Percentiles rank a stretch among this genome's conserved stretches.
Evolutionary conservation across 306 rosid genomes (phyloP).

Genomic region (Leucaena leucocephala): DNA sequence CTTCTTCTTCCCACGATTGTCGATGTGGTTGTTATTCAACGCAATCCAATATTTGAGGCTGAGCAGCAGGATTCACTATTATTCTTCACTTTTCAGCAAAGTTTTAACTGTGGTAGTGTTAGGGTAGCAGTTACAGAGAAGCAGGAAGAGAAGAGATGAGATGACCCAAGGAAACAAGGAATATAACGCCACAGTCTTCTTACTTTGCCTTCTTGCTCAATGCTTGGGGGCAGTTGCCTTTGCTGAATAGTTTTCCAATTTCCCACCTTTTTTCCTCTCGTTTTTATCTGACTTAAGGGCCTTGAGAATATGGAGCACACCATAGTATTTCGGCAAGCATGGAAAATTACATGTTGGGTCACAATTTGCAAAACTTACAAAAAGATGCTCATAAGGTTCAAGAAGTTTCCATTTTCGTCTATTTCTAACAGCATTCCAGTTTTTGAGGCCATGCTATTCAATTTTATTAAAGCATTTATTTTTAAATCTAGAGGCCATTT

Average conservation of each 20-base stretch:
- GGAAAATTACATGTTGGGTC: background rate
- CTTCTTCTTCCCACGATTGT: background rate
- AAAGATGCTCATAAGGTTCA: background rate
- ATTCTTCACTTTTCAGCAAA: conserved; percentile 7
- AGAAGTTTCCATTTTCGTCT: background rate
- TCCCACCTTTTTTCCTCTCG: background rate
- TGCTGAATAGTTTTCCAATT: conserved; percentile 39
- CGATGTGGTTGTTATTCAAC: conserved; percentile 6
- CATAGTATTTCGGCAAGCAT: background rate
- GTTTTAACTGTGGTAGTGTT: conserved; percentile 10
- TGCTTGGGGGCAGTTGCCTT: conserved; percentile 16
- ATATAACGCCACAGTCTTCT: background rate
- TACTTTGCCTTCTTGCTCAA: conserved; percentile 20
- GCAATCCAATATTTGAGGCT: background rate
- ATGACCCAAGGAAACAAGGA: background rate
- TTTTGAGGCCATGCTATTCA: background rate
- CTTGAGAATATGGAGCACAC: conserved; percentile 21
- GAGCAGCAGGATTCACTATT: background rate
- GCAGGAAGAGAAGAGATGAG: background rate
- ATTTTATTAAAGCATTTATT: too few species aligned
- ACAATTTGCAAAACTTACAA: background rate
- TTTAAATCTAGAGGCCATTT: too few species aligned
- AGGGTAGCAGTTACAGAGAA: conserved; percentile 5
- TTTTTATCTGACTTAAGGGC: background rate
- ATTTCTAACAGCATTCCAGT: background rate